phyloP scores from a whole-genome alignment of 495 filamentous ascomycete species.

The Hyaloscypha variabilis region DNA sequence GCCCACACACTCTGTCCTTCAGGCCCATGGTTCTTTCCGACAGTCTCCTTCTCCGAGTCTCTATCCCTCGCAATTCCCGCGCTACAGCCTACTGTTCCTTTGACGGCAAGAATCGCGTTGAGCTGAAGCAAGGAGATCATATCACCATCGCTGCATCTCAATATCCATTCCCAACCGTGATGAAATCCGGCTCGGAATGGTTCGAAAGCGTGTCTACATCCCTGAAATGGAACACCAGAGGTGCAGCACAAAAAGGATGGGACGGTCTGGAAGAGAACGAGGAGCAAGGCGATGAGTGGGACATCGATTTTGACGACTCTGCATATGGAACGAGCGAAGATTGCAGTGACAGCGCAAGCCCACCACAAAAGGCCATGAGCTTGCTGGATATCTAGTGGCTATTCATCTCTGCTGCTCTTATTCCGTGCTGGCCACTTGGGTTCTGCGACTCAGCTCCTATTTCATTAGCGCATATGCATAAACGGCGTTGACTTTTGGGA shows the following conservation, averaged over 20 bases:
- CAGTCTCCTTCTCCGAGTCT: conserved; percentile 84
- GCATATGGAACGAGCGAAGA: conserved; percentile 66
- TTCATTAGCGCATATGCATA: neutral
- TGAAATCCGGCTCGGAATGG: conserved; percentile 82
- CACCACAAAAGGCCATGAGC: conserved; percentile 70
- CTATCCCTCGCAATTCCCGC: conserved; percentile 79
- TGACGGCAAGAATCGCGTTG: conserved; percentile 92
- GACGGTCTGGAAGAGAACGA: conserved; percentile 40
- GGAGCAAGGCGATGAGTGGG: conserved; percentile 64
- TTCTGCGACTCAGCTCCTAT: conserved; percentile 1
- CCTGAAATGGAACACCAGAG: conserved; percentile 89
- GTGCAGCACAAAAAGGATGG: conserved; percentile 80
- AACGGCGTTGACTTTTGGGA: neutral
- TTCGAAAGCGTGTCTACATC: conserved; percentile 91
- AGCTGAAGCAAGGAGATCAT: conserved; percentile 88
- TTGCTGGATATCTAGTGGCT: conserved; percentile 48
- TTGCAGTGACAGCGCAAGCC: conserved; percentile 61
- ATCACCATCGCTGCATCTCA: conserved; percentile 92
- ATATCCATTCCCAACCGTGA: conserved; percentile 94
- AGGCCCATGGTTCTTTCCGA: conserved; percentile 99
- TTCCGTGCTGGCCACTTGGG: neutral
- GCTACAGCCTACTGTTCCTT: conserved; percentile 95
- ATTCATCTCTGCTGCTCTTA: neutral
- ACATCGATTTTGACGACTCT: conserved; percentile 80
- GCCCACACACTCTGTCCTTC: conserved; percentile 95